Evolutionary conservation across 768 basidiomycete species (phyloP), one percentile per base, ranked within the genome.

Genomic region (Termitomyces sp.): DNA sequence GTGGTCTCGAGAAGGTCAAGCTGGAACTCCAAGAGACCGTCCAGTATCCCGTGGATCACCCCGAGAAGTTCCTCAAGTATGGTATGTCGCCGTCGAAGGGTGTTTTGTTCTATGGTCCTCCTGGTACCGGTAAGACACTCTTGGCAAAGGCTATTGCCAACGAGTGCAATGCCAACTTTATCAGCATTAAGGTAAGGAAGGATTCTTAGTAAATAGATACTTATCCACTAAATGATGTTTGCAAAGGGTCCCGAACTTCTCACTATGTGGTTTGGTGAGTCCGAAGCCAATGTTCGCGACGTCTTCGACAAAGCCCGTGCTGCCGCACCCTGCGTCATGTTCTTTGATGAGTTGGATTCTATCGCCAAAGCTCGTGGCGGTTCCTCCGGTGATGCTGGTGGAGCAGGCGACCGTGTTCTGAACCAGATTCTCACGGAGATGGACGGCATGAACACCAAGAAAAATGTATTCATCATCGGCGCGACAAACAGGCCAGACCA

Each of bases 181-280:
- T 98, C 79, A 92, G 89, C 62, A 97, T 98, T 84, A 99, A 99
- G 87, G 89, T 86, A 56, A 45, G 18, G 66, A 59, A 37, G 14
- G 10, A 12, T 1, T 44, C 26, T 50, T 2, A 27, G 44, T 58
- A 53, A 33, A 1, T 37, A 52, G 7, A 44, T 16, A n/a, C 37
- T 26, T 24, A 30, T 24, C 42, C 34, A 24, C 63, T 69, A 27
- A 71, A 65, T 9, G 33, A 49, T 43, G 33, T 47, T 18, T 53
- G 58, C n/a, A 14, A 64, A 89, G 86, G 96, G 97, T 63, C 96
- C 96, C 61, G 97, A 98, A 76, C 82, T 98, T 43, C 86, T 98
- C 43, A 99, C 95, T 6, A 98, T 98, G 96, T 99, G 97, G 95
- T 98, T 99, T 76, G 97, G 97, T 86, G 97, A 99, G 82, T 98